Evolutionary conservation across 1,284 basidiomycete species (phyloP), one percentile per base, ranked within the genome.

Genomic region (Gymnopus androsaceus): DNA sequence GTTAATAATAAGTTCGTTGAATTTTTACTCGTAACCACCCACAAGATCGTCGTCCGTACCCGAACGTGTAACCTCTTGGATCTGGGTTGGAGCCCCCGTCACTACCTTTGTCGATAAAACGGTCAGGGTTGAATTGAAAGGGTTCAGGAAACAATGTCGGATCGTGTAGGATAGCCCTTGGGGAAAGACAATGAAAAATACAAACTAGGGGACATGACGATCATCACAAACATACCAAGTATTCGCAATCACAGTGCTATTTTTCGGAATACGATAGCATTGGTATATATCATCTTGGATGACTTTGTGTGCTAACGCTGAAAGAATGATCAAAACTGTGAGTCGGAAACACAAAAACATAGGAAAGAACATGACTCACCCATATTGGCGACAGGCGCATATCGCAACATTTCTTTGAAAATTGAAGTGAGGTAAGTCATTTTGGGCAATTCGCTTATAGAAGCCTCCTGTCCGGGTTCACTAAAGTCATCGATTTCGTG

Each of bases 391-490:
- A 77, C 72, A 9, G 81, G 79, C 17, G 77, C 72, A 70, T 75
- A 85, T 21, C 83, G 69, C 17, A 82, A 59, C 1, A 78, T 72
- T 61, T 87, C 85, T 59, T 77, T 78, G 51, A 83, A 59, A 5
- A 82, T 60, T 0, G 81, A 81, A n/a, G 70, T 64, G 1, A 84
- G 64, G 60, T 81, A 85, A 1, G 67, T 69, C n/a, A 84, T 61
- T 17, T 63, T 65, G 3, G 60, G 55, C 15, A 77, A 63, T 33
- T 82, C 75, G 7, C 63, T 62, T 21, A 78, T 72, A 12, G 66
- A 63, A 0, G 82, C 81, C 1, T 76, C 42, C 19, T 72, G 63
- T 8, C 69, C 67, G n/a, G 51, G 49, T 7, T 75, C 75, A 23
- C 75, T 65, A 25, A 77, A 66, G 25, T 60, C 58, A 54, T 78